Base-by-base conservation (phyloP, 31 red algal species). In the Endocladia muricata region DNA sequence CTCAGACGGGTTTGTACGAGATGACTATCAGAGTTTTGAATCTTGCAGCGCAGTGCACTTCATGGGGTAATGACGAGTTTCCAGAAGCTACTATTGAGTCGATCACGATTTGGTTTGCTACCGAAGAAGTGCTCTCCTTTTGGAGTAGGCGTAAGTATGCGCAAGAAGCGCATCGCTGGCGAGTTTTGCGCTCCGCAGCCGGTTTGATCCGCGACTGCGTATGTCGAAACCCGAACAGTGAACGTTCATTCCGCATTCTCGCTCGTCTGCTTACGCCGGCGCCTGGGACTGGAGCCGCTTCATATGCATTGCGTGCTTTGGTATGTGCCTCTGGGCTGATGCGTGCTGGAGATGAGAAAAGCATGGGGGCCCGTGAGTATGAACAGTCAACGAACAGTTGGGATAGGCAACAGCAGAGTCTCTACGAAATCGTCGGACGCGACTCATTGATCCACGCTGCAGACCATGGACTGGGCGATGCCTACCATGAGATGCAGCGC, bases 91-190 rank as follows among this genome's bases (percentile, higher is more conserved):
- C 89, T 49, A 76, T 86, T 5, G 85, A 80, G 57, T 74, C 85
- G 22, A 74, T 89, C 31, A 57, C 61, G 8, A 74, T 41, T 57
- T 89, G 85, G 85, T 93, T 93, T 81, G 89, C 82, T 21, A 75
- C 73, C 6, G 89, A 93, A 37, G 81, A 93, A 55, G 79, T 93
- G 0, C 42, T 93, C 17, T 67, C 76, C 37, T 85, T 73, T 47
- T 93, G 89, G 89, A 85, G 81, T 23, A 77, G 81, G 42, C 43
- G 89, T 44, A 84, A 81, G 38, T 93, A 93, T 68, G 37, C 59
- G 7, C 38, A 52, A 7, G 89, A 93, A 66, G 64, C 61, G 1
- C 74, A 85, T 2, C 62, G 89, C 15, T 93, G 89, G 89, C 48
- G 56, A 25, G 26, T 93, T 19, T 66, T 85, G 30, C 68, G 76